These are phyloP conservation scores for Aaosphaeria arxii DNA, from an alignment of 2,329 filamentous ascomycete species.

Conservation along the genomic window DNA sequence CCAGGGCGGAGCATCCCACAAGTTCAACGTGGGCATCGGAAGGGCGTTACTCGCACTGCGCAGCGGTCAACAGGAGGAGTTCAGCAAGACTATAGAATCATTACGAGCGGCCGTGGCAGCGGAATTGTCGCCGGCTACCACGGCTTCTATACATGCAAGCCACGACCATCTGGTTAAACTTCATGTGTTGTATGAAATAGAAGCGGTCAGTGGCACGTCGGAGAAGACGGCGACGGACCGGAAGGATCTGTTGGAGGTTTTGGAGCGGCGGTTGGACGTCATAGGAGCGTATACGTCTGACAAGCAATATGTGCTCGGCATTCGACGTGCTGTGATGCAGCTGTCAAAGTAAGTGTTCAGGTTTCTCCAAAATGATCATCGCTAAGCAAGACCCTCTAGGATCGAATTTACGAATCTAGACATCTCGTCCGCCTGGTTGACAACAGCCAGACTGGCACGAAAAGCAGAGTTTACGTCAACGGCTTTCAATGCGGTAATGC, in stretches of 20 bases:
- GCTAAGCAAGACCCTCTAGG: slow-evolving; percentile 17
- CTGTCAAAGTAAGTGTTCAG: slow-evolving; percentile 57
- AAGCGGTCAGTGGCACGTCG: slow-evolving; percentile 61
- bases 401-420: slow-evolving; percentile 66
- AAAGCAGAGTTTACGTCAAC: slow-evolving; percentile 81
- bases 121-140: slow-evolving; percentile 72
- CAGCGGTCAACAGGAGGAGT: slow-evolving; percentile 49
- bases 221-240: slow-evolving; percentile 35
- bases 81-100: slow-evolving; percentile 57
- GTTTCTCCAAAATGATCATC: not conserved
- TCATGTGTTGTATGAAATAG: slow-evolving; percentile 84
- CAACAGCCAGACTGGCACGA: slow-evolving; percentile 78
- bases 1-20: slow-evolving; percentile 41
- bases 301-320: slow-evolving; percentile 87
- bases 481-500: slow-evolving; percentile 90
- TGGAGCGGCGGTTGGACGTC: slow-evolving; percentile 79
- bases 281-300: slow-evolving; percentile 86
- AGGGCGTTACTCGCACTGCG: slow-evolving; percentile 62
- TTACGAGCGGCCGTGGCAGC: slow-evolving; percentile 70
- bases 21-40: slow-evolving; percentile 84
- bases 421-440: slow-evolving; percentile 80
- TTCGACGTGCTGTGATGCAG: slow-evolving; percentile 85
- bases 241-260: slow-evolving; percentile 45
- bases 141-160: slow-evolving; percentile 76
- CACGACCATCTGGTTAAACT: slow-evolving; percentile 83